Base-by-base conservation (phyloP, 2,329 filamentous ascomycete species). In the Pleurostoma richardsiae region DNA sequence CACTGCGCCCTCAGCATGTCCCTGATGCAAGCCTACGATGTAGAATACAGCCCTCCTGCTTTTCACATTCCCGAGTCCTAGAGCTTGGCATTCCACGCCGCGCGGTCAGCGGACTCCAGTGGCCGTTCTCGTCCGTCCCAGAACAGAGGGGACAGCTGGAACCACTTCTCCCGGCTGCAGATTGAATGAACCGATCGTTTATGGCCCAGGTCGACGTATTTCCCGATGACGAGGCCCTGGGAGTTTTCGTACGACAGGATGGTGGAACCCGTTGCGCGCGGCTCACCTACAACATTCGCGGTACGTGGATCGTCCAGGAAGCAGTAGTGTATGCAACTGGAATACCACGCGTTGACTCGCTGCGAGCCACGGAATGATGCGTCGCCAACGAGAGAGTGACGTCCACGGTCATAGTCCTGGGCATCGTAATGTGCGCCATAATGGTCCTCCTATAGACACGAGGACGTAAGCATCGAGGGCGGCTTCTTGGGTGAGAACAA, bases 311-410 rank as follows among this genome's bases (percentile, higher is more conserved):
- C 77, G 51, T 81, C 78, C 5, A 82, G 65, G 62, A 81, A 81
- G 56, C 74, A 72, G 60, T 79, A 82, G 55, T 82, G 78, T 53
- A 81, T 80, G 47, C 74, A 68, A 51, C 71, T 73, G 8, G 73
- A 74, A 63, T 74, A 81, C 78, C 78, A 81, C 4, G 74, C 77
- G 41, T 73, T 77, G 27, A 80, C 78, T 1, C 78, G 71, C 50
- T 77, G 71, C 3, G 74, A 68, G 27, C 78, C 78, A 40, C 77
- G 69, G 63, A 79, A 79, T 27, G 68, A 65, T 3, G 69, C 64
- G 50, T 82, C 75, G 31, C 79, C 79, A 4, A 82, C 79, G 1
- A 83, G 71, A 0, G 77, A 80, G 61, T 83, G 79, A 27, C 80
- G 72, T 10, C 80, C 80, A 39, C 79, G 76, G 54, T 83, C 79